Evolutionary conservation across 2,329 filamentous ascomycete genomes (phyloP).

Genomic region (Alternaria dauci): DNA sequence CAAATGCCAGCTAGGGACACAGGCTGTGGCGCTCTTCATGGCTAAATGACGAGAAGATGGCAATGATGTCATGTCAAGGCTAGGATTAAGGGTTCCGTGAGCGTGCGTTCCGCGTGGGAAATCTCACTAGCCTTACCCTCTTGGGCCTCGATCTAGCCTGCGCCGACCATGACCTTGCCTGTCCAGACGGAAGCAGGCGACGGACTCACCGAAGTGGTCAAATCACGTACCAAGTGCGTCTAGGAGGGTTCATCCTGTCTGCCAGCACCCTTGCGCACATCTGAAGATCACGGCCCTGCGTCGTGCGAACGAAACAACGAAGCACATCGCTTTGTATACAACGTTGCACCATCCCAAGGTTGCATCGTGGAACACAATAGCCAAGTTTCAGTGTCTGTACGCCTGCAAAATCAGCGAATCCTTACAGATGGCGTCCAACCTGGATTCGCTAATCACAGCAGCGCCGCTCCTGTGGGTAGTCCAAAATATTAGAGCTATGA

Average conservation of each 20-base stretch:
- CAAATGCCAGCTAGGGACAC: slow-evolving; percentile 5
- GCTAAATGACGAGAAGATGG: slow-evolving; percentile 36
- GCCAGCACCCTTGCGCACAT: slow-evolving; percentile 10
- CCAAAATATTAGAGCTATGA: neutral
- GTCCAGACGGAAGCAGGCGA: slow-evolving; percentile 2
- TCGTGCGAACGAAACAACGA: neutral
- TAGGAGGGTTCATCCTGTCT: neutral
- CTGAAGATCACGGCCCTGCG: slow-evolving; percentile 3
- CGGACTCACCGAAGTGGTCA: slow-evolving; percentile 10
- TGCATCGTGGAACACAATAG: neutral
- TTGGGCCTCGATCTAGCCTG: slow-evolving; percentile 17
- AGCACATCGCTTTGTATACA: neutral
- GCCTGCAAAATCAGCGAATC: neutral
- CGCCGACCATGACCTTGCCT: slow-evolving; percentile 18
- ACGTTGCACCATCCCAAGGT: neutral
- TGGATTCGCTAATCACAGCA: neutral
- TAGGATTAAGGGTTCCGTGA: slow-evolving; percentile 1
- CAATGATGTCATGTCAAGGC: slow-evolving; percentile 40
- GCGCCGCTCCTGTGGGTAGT: neutral
- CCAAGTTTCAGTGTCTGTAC: neutral
- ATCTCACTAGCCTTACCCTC: slow-evolving; percentile 15
- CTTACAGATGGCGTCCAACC: neutral
- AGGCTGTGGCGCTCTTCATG: slow-evolving; percentile 22
- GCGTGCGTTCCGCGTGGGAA: slow-evolving; percentile 12
- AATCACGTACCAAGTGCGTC: slow-evolving; percentile 5